Evolutionary conservation across 805 yeast genomes (phyloP).

Genomic region (Candida boidinii): DNA sequence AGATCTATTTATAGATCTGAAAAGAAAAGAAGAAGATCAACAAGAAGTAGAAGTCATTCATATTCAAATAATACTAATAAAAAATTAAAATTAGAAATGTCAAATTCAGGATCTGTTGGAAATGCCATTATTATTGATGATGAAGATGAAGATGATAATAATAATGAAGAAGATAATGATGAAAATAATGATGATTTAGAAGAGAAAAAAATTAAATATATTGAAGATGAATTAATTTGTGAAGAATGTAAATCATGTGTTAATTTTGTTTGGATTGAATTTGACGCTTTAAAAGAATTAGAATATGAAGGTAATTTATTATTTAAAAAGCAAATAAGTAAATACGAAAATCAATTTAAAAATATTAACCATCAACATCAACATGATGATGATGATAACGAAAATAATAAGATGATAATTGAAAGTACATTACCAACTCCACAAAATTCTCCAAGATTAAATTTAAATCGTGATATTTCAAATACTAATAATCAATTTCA

Average conservation of each 20-base stretch:
- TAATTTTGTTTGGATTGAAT: constrained; percentile 37
- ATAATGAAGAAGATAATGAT: background rate
- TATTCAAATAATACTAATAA: too few species aligned
- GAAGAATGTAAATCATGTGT: constrained; percentile 39
- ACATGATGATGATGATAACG: background rate
- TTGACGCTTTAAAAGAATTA: constrained; percentile 18
- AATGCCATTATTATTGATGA: too few species aligned
- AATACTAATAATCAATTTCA: background rate
- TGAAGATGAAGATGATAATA: too few species aligned
- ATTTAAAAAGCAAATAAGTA: background rate
- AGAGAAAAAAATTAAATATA: background rate
- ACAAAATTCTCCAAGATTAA: constrained; percentile 16
- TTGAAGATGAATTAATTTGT: constrained; percentile 38
- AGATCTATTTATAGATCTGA: too few species aligned
- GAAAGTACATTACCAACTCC: constrained; percentile 20
- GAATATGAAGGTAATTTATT: too few species aligned
- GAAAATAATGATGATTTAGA: constrained; percentile 10
- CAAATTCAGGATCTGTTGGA: too few species aligned
- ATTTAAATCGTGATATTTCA: constrained; percentile 5
- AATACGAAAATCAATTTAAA: background rate
- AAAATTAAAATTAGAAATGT: too few species aligned
- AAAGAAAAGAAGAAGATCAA: constrained; percentile 10
- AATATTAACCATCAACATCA: background rate
- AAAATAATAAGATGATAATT: constrained; percentile 2
- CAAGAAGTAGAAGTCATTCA: constrained; percentile 11